Conservation (phyloP, 345 rosid genomes). For the Schrenkiella parvula region DNA sequence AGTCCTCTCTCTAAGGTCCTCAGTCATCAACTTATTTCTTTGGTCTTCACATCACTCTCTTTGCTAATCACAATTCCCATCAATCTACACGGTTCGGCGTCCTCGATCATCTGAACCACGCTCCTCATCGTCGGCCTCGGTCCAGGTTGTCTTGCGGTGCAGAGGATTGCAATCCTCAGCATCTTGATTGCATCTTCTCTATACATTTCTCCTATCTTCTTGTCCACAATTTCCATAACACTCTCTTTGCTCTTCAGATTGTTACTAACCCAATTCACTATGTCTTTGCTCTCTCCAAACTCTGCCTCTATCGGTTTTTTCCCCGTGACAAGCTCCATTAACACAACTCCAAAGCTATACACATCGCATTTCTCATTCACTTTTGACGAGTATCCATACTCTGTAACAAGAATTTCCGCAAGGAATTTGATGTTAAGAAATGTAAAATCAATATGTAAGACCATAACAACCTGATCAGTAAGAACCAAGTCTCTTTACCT, state of each 20-base stretch:
- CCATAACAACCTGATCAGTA: background rate
- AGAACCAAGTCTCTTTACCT: slow-evolving; percentile 39
- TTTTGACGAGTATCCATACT: slow-evolving; percentile 79
- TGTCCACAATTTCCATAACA: slow-evolving; percentile 55
- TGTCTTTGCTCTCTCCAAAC: slow-evolving; percentile 70
- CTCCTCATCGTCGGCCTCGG: slow-evolving; percentile 77
- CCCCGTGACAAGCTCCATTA: slow-evolving; percentile 85
- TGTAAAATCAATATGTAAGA: background rate
- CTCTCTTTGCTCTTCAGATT: slow-evolving; percentile 51
- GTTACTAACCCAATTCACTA: slow-evolving; percentile 68
- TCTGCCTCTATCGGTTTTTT: slow-evolving; percentile 73
- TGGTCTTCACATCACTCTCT: slow-evolving; percentile 34
- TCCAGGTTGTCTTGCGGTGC: slow-evolving; percentile 55
- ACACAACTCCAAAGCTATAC: slow-evolving; percentile 87
- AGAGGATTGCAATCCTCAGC: slow-evolving; percentile 61
- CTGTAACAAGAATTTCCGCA: slow-evolving; percentile 36
- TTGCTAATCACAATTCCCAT: slow-evolving; percentile 44
- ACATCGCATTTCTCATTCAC: slow-evolving; percentile 88
- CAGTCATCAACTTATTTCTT: slow-evolving; percentile 27
- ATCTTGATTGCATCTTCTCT: slow-evolving; percentile 64
- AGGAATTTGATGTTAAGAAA: background rate
- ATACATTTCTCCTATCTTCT: slow-evolving; percentile 46
- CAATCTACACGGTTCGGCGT: slow-evolving; percentile 64
- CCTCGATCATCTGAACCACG: slow-evolving; percentile 84
- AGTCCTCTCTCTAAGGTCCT: background rate